Evolutionary conservation across 1,139 yeast genomes (phyloP).

Genomic region (Tardiomyces digboiensis): DNA sequence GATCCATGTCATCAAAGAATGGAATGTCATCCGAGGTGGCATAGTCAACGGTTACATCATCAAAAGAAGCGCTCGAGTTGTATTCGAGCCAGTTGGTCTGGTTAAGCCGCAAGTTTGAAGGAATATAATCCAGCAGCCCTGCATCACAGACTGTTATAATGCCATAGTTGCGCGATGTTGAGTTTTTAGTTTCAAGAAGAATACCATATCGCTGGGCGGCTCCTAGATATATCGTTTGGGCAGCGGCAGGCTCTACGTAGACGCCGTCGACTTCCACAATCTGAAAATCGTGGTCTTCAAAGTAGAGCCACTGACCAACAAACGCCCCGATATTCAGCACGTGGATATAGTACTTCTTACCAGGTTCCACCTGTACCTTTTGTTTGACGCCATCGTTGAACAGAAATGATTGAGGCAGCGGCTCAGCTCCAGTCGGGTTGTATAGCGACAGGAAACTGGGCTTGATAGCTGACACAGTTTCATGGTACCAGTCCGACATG

Average conservation of each 20-base stretch:
- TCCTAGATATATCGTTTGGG: constrained; percentile 53
- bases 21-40: constrained; percentile 26
- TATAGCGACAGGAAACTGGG: constrained; percentile 49
- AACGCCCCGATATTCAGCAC: constrained; percentile 80
- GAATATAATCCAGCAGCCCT: constrained; percentile 68
- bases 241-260: constrained; percentile 52
- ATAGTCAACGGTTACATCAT: constrained; percentile 3
- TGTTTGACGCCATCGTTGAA: constrained; percentile 65
- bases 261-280: constrained; percentile 83
- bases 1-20: constrained; percentile 22
- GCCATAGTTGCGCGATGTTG: constrained; percentile 54
- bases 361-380: constrained; percentile 65
- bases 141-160: constrained; percentile 71
- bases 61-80: too few species aligned
- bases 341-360: constrained; percentile 71
- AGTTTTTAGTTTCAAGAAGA: constrained; percentile 57
- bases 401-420: constrained; percentile 72
- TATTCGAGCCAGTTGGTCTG: constrained; percentile 70
- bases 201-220: constrained; percentile 77
- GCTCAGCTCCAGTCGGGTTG: constrained; percentile 97
- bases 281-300: constrained; percentile 76
- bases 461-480: constrained; percentile 42
- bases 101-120: constrained; percentile 52
- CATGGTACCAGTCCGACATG: constrained; percentile 82
- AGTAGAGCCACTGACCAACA: constrained; percentile 72